Conservation (phyloP, 805 yeast species). For the Metschnikowia gelsemii region DNA sequence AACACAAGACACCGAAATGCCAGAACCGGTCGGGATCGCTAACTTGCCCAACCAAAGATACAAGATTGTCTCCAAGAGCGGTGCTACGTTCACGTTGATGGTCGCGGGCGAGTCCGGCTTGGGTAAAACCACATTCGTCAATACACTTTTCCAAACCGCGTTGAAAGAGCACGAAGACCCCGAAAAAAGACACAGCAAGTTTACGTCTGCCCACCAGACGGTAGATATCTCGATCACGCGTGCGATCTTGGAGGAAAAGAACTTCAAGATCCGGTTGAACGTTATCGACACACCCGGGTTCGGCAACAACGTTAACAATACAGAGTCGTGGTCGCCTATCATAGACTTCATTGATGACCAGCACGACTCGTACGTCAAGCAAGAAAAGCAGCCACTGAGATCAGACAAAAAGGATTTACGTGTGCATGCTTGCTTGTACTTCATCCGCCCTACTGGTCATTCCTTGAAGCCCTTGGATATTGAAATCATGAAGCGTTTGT, state of each 20-base stretch:
- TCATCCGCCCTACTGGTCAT: slow-evolving; percentile 89
- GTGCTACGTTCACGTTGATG: slow-evolving; percentile 78
- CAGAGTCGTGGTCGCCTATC: slow-evolving; percentile 82
- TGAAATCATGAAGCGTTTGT: slow-evolving; percentile 79
- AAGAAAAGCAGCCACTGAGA: slow-evolving; percentile 89
- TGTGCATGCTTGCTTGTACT: slow-evolving; percentile 88
- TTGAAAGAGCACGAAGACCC: slow-evolving; percentile 59
- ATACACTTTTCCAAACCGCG: slow-evolving; percentile 76
- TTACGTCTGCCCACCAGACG: slow-evolving; percentile 56
- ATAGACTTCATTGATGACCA: slow-evolving; percentile 89
- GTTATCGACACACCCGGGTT: slow-evolving; percentile 92
- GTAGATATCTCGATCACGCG: slow-evolving; percentile 76
- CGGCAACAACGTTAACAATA: slow-evolving; percentile 86
- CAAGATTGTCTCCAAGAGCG: slow-evolving; percentile 71
- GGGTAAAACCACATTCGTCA: slow-evolving; percentile 89
- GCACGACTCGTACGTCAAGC: slow-evolving; percentile 84
- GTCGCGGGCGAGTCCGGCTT: slow-evolving; percentile 90
- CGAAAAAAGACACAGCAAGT: slow-evolving; percentile 56
- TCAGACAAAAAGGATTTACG: slow-evolving; percentile 67
- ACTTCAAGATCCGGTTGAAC: slow-evolving; percentile 72
- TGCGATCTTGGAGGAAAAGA: slow-evolving; percentile 82
- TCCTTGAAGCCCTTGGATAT: slow-evolving; percentile 84
- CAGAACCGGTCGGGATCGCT: slow-evolving; percentile 66
- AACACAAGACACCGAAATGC: slow-evolving; percentile 30
- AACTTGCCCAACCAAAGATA: slow-evolving; percentile 76